phyloP scores from a whole-genome alignment of 345 rosid species.

The thale cress (Arabidopsis thaliana) region TAIR10.1 NC_003076.8:21590501-21591000 shows the following conservation, averaged over 20 bases:
- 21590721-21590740: neutral
- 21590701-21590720: neutral
- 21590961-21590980: conserved; percentile 27
- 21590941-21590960: conserved; percentile 42
- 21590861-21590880: conserved; percentile 17
- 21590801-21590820: neutral
- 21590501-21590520: conserved; percentile 36
- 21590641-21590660: no score
- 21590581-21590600: neutral
- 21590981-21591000: conserved; percentile 20
- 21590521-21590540: conserved; percentile 21
- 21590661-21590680: no score
- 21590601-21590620: neutral
- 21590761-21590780: conserved; percentile 4
- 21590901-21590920: conserved; percentile 38
- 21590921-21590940: conserved; percentile 36
- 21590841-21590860: conserved; percentile 40
- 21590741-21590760: neutral
- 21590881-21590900: neutral
- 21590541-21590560: conserved; percentile 14
- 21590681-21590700: no score
- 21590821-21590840: conserved; percentile 23
- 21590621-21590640: neutral
- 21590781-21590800: conserved; percentile 8
- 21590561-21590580: neutral